phyloP scores from a whole-genome alignment of 441 rosid species.

The Aleurites moluccanus region DNA sequence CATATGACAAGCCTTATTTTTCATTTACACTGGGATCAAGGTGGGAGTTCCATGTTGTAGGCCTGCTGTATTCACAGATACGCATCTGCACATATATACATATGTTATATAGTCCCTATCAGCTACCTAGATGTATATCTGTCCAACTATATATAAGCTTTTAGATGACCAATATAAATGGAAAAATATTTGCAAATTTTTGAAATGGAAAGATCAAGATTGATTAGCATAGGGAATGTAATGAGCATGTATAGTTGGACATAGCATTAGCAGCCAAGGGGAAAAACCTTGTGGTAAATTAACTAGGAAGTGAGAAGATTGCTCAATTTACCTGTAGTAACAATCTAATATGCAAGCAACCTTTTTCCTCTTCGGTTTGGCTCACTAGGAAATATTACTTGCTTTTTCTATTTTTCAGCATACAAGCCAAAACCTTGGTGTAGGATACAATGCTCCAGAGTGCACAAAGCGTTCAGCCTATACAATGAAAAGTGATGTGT shows the following conservation, averaged over 20 bases:
- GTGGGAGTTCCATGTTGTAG: not conserved
- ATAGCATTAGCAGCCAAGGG: no score
- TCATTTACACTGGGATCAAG: not conserved
- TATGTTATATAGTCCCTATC: no score
- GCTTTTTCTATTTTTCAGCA: slow-evolving; percentile 41
- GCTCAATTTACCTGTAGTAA: no score
- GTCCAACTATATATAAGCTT: not conserved
- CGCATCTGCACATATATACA: not conserved
- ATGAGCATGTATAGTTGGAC: no score
- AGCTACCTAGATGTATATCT: no score
- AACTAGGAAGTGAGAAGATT: no score
- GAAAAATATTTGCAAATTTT: no score
- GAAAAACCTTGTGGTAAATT: no score
- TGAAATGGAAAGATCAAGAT: no score
- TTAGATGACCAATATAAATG: no score
- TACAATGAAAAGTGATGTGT: slow-evolving; percentile 84
- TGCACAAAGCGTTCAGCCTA: slow-evolving; percentile 73
- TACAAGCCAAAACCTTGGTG: slow-evolving; percentile 86
- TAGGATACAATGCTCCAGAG: slow-evolving; percentile 95
- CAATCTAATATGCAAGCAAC: not conserved
- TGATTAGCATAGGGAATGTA: no score
- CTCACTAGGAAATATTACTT: not conserved
- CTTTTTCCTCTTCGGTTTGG: not conserved
- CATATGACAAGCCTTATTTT: not conserved
- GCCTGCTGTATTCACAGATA: not conserved